phyloP scores from a whole-genome alignment of 2,329 filamentous ascomycete genomes.

The Fusarium luffae region DNA sequence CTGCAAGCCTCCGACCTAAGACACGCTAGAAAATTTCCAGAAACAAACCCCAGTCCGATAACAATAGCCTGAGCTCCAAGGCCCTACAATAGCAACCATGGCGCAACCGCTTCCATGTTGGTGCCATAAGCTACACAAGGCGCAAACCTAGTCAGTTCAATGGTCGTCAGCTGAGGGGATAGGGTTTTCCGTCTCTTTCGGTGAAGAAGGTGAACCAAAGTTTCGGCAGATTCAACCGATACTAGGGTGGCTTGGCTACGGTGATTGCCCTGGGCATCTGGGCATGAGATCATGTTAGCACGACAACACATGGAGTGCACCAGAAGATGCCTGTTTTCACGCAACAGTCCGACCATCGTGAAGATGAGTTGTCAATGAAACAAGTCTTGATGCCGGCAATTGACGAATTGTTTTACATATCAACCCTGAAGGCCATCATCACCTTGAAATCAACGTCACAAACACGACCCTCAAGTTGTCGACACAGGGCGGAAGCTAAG shows the following conservation, averaged over 20 bases:
- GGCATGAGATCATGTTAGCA: slow-evolving; percentile 13
- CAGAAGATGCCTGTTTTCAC: background rate
- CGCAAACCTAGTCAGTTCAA: slow-evolving; percentile 21
- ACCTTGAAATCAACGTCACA: slow-evolving; percentile 4
- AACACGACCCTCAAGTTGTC: slow-evolving; percentile 26
- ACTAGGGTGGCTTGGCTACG: slow-evolving; percentile 15
- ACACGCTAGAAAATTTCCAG: slow-evolving; percentile 47
- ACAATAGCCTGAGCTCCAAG: background rate
- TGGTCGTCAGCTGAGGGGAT: slow-evolving; percentile 41
- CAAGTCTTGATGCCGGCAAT: background rate
- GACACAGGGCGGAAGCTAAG: slow-evolving; percentile 37
- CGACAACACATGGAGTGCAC: background rate
- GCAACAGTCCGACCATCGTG: background rate
- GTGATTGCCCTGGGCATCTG: slow-evolving; percentile 14
- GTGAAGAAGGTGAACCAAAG: slow-evolving; percentile 17
- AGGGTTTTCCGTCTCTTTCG: slow-evolving; percentile 17
- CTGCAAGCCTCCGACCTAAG: slow-evolving; percentile 13
- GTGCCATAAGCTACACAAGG: background rate
- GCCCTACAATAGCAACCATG: background rate
- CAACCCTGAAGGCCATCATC: background rate
- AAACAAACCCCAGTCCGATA: slow-evolving; percentile 29
- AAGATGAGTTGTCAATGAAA: background rate
- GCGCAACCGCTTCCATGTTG: slow-evolving; percentile 19
- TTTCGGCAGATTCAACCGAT: slow-evolving; percentile 13
- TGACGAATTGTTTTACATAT: background rate